These are phyloP conservation scores for Volutella citrinella DNA, from an alignment of 2,329 filamentous ascomycete species.

Conservation along the genomic window DNA sequence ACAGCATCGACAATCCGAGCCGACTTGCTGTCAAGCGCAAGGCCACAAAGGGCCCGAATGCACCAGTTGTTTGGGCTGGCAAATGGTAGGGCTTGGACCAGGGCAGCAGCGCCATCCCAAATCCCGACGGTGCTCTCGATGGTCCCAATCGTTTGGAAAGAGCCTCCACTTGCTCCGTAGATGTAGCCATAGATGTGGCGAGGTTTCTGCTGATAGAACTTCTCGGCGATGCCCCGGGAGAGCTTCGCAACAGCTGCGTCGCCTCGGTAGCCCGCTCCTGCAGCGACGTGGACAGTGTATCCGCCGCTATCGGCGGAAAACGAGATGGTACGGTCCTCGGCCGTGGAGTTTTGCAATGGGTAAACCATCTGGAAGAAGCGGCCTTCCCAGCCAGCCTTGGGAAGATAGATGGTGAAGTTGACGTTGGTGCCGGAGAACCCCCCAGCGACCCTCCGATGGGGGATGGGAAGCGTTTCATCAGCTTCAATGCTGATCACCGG, in stretches of 20 bases:
- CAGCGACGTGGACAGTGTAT: conserved; percentile 16
- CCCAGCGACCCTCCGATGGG: conserved; percentile 13
- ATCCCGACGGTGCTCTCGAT: conserved; percentile 17
- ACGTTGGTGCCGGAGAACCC: conserved; percentile 15
- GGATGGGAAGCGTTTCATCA: conserved; percentile 3
- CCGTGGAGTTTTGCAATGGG: conserved; percentile 11
- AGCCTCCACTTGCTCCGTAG: conserved; percentile 22
- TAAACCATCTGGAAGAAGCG: conserved; percentile 20
- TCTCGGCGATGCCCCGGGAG: conserved; percentile 11
- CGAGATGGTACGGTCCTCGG: conserved; percentile 7
- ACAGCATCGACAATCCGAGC: conserved; percentile 7
- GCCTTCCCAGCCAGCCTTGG: conserved; percentile 12
- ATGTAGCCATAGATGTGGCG: conserved; percentile 17
- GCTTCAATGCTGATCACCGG: conserved; percentile 13
- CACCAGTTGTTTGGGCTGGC: conserved; percentile 15
- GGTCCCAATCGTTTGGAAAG: conserved; percentile 16
- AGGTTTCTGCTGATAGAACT: conserved; percentile 10
- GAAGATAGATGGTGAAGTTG: conserved; percentile 22
- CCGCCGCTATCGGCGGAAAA: conserved; percentile 17
- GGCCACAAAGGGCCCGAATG: conserved; percentile 9
- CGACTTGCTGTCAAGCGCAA: conserved; percentile 1
- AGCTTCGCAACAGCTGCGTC: conserved; percentile 21
- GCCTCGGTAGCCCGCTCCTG: conserved; percentile 13
- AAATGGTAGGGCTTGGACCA: conserved; percentile 17
- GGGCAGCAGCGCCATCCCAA: conserved; percentile 20